Percentiles rank a stretch among this genome's conserved stretches.
These are phyloP conservation scores for Meripilus lineatus DNA, from an alignment of 1,284 basidiomycete genomes.

Conservation along the genomic window DNA sequence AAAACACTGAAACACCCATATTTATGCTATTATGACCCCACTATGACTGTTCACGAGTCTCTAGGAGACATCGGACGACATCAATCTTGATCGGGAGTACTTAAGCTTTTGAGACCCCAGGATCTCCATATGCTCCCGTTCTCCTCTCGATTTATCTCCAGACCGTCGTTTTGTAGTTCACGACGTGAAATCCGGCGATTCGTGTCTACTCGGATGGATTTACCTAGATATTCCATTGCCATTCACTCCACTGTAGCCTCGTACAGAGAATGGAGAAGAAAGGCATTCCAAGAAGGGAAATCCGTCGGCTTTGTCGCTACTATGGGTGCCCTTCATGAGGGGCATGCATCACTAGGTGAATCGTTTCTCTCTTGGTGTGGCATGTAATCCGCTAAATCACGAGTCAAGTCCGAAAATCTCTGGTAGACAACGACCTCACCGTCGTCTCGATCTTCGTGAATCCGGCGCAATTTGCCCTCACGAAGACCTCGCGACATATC, in stretches of 20 bases:
- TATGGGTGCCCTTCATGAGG: constrained; percentile 96
- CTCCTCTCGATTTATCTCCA: too few relatives aligned
- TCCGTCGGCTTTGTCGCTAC: constrained; percentile 92
- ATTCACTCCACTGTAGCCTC: constrained; percentile 70
- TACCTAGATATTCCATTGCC: constrained; percentile 59
- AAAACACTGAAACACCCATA: too few relatives aligned
- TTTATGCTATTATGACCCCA: too few relatives aligned
- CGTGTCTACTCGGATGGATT: too few relatives aligned
- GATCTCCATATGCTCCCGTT: too few relatives aligned
- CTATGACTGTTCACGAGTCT: too few relatives aligned
- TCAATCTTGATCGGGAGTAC: too few relatives aligned
- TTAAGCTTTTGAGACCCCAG: too few relatives aligned
- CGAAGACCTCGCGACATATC: constrained; percentile 91
- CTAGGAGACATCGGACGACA: too few relatives aligned
- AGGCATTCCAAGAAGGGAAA: constrained; percentile 53
- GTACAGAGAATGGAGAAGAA: constrained; percentile 74
- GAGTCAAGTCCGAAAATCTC: constrained; percentile 56
- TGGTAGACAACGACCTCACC: constrained; percentile 80
- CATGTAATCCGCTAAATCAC: neutral
- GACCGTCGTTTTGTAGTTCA: too few relatives aligned
- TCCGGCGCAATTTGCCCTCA: constrained; percentile 97
- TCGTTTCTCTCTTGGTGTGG: constrained; percentile 1
- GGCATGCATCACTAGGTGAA: constrained; percentile 76
- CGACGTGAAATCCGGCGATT: too few relatives aligned
- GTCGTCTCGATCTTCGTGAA: constrained; percentile 97